Evolutionary conservation across 352 stramenopile genomes (phyloP), one percentile per base, ranked within the genome.

Genomic region (Halophytophthora batemanensis): DNA sequence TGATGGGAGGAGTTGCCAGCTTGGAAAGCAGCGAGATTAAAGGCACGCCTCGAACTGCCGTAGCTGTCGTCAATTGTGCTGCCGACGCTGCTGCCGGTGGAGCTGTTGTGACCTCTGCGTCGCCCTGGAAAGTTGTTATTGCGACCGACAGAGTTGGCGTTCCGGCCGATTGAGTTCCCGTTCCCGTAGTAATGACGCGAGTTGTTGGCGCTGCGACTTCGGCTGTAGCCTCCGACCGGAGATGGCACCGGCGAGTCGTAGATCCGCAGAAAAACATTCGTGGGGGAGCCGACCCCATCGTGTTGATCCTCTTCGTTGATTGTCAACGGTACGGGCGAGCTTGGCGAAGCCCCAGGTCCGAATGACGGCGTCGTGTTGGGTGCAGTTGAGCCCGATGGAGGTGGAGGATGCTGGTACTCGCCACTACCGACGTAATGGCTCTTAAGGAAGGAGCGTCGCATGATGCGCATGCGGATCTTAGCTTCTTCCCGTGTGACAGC

Each of bases 381-480:
- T n/a, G n/a, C n/a, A n/a, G n/a, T n/a, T n/a, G n/a, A n/a, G n/a
- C n/a, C n/a, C n/a, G n/a, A n/a, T n/a, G n/a, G n/a, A n/a, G n/a
- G n/a, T 6, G 29, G 10, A 6, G 38, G 50, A 10, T 13, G 25
- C 37, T 55, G 53, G 14, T 36, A 56, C 6, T 70, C 64, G 11
- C 61, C 64, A 19, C 50, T 60, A 28, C 79, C 76, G 1, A 57
- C 72, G 68, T 92, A 73, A 34, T 87, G 66, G 50, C 76, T 90
- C 48, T 58, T 76, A 10, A 90, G 47, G 50, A 85, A 88, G 8
- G 79, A 90, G 23, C 79, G 75, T 6, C 81, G 69, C 52, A 92
- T 79, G 25, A 87, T 68, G 41, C 81, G 75, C 45, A 85, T 90
- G 18, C 70, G 72, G 3, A 71, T 87, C 52, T 86, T 88, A n/a